Base-by-base conservation (phyloP, 2,329 filamentous ascomycete genomes). In the Orbilia blumenaviensis region DNA sequence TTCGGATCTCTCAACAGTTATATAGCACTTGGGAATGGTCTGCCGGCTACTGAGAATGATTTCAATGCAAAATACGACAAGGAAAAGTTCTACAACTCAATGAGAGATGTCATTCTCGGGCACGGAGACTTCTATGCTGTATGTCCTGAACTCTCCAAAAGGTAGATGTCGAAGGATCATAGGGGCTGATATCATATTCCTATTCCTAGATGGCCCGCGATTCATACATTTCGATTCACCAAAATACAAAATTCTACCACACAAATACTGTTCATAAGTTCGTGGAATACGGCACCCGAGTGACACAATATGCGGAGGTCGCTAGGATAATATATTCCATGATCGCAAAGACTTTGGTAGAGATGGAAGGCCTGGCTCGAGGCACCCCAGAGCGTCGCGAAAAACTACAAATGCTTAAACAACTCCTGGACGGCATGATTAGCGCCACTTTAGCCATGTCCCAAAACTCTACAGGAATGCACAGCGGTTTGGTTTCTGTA, bases 41-140 rank as follows among this genome's bases (percentile, higher is more conserved):
- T 69, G 2, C 66, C 66, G 2, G 41, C 54, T 0, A 69, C 54
- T 18, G 29, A 25, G 18, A 52, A 62, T 23, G 54, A 62, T 16
- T 69, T 69, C 42, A 52, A 69, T 34, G 16, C 58, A n/a, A 69
- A 69, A 34, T 69, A 69, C 21, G 42, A 69, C 23, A 69, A 69
- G 16, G 66, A 69, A 25, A 61, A 69, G 41, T 69, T 69, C 21
- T 69, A 69, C 44, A 69, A 54, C 14, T 69, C 41, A 8, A 69
- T 69, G 66, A 61, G 54, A 12, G 54, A 62, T 21, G 54, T 69
- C 2, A 62, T 69, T 14, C 16, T 69, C 5, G 52, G 58, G 10
- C 66, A 69, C 34, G 66, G 66, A 9, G 66, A 69, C 23, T 61
- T 69, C 52, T 69, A 69, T 18, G 52, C 66, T 7, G 66, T 69